A percentile compares a stretch with the other conserved stretches of the same genome.
Evolutionary conservation across 352 stramenopile genomes (phyloP).

Genomic region (Chloridella minuta): DNA sequence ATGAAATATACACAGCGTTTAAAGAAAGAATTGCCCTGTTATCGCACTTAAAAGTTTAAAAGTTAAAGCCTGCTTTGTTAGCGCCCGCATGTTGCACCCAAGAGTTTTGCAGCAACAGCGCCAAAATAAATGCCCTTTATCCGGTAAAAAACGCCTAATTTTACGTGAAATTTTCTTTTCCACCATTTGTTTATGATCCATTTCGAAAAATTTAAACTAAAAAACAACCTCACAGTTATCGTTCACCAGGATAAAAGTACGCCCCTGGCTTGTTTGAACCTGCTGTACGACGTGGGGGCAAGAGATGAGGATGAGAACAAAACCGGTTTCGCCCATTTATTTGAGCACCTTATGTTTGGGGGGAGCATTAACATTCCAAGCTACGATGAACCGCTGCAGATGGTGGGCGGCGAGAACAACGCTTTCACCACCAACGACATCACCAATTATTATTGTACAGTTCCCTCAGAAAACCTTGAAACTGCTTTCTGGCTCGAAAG

Average conservation of each 20-base stretch:
- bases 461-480: not conserved
- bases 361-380: not conserved
- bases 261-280: not conserved
- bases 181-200: not conserved
- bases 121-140: too few species aligned
- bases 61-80: too few species aligned
- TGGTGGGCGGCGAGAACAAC: not conserved
- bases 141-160: too few species aligned
- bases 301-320: not conserved
- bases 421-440: not conserved
- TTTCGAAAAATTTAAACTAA: not conserved
- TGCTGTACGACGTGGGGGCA: not conserved
- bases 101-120: too few species aligned
- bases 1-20: not conserved
- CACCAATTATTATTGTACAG: slow-evolving; percentile 1
- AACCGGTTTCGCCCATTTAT: not conserved
- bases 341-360: not conserved
- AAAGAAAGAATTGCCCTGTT: too few species aligned
- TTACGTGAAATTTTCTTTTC: too few species aligned
- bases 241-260: not conserved
- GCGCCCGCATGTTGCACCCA: too few species aligned
- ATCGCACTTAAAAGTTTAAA: too few species aligned
- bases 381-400: not conserved
- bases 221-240: not conserved
- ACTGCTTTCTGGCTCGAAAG: not conserved